Base-by-base conservation (phyloP, 345 rosid genomes). In the Populus nigra region DNA sequence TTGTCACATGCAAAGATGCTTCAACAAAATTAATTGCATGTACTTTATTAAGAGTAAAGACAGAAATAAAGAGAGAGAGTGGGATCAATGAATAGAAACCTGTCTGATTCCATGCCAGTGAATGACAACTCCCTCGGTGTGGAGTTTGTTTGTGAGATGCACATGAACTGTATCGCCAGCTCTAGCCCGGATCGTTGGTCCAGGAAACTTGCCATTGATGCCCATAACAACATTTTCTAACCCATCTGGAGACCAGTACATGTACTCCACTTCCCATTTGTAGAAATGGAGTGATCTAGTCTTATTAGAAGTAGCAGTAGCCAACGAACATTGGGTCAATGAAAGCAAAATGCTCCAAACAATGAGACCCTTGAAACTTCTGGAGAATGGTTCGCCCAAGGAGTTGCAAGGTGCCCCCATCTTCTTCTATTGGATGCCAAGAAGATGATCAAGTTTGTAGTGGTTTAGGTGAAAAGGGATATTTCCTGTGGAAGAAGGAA, bases 71-170 rank as follows among this genome's bases (percentile, higher is more conserved):
- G 35, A 53, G 3, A 53, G 3, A 4, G 4, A 55, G n/a, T 0
- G 4, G 3, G 23, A 59, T 2, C 31, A 0, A 18, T 0, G 59
- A 3, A 47, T 5, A 50, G 15, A 8, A 65, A 86, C 92, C 92
- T 94, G 98, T 88, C 97, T 85, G 74, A 93, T 94, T 47, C 97
- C 98, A 76, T 94, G 98, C 98, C 98, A 93, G 78, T 93, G 98
- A 71, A 94, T 91, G 69, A 90, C 98, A 55, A 91, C 90, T 4
- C 95, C 97, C 67, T 93, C 97, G 0, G 98, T 90, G 36, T 71
- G 16, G 71, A 94, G 91, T 74, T 88, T 93, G 74, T 93, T 93
- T 15, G 82, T 87, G 67, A 94, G 88, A 22, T 90, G 74, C 3
- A 94, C 80, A 71, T 83, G 80, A 76, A 93, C 80, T 53, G 81